These are phyloP conservation scores for Poa annua DNA, from an alignment of 176 grass and related monocot species.

Conservation along the genomic window DNA sequence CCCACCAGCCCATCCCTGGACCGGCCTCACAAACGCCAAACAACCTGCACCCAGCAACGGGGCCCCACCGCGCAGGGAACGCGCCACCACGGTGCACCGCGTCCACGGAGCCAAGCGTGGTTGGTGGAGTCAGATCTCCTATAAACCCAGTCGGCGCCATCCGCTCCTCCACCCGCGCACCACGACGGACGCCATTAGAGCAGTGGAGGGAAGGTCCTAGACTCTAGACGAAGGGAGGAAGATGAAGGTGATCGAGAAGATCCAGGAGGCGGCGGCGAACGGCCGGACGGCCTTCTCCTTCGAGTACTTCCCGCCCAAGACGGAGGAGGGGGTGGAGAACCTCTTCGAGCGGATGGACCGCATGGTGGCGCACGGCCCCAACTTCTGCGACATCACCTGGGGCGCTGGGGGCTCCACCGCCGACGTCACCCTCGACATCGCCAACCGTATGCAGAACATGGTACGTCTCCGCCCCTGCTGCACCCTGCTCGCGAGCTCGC, in stretches of 20 bases:
- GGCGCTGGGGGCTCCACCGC: constrained; percentile 92
- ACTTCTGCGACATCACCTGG: constrained; percentile 98
- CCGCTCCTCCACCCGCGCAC: not conserved
- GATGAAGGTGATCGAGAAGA: constrained; percentile 97
- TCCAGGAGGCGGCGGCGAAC: constrained; percentile 50
- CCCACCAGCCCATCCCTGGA: not conserved
- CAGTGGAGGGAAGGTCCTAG: constrained; percentile 3
- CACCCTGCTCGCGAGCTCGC: not conserved
- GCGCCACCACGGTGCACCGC: not conserved
- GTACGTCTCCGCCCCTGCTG: constrained; percentile 28
- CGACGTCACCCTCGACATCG: constrained; percentile 85
- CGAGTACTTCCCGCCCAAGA: constrained; percentile 91
- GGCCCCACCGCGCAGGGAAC: not conserved
- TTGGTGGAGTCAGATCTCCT: constrained; percentile 53
- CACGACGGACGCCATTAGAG: constrained; percentile 34
- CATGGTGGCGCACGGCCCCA: constrained; percentile 80
- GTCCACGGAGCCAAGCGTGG: not conserved
- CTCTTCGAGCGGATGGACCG: constrained; percentile 94
- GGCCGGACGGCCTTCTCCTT: constrained; percentile 86
- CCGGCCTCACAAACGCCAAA: not conserved
- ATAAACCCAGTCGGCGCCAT: constrained; percentile 49
- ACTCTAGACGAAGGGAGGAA: constrained; percentile 50
- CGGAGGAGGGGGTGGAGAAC: constrained; percentile 86
- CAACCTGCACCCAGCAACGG: fast-evolving
- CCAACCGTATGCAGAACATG: constrained; percentile 94